Base-by-base conservation (phyloP, 345 rosid species). In the Excoecaria agallocha region DNA sequence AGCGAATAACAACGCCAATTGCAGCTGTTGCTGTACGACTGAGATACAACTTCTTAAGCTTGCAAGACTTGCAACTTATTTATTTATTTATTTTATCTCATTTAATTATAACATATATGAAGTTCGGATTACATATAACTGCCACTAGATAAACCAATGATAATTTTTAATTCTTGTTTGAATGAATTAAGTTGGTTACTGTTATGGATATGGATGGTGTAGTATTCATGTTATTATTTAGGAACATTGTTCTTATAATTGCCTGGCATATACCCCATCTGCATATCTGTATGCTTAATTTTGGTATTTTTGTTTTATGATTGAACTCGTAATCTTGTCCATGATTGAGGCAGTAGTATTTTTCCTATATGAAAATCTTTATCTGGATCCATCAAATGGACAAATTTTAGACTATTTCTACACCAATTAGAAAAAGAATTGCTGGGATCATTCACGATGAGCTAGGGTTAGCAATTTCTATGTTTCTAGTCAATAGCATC, bases 11-110 rank as follows among this genome's bases (percentile, higher is more conserved):
- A 61, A 90, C 83, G 71, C 98, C 98, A 45, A 86, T 96, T 74
- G 89, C 99, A 13, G 93, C 94, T 75, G 91, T 96, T 82, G 94
- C 97, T 79, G 99, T 96, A 89, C 85, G 97, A 77, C 75, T 65
- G 43, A 74, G 43, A 82, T 73, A 45, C 72, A 76, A 43, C 76
- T 82, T 69, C 80, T 74, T 69, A 38, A 24, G 65, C 75, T 72
- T 83, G 70, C 69, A 78, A 61, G 64, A 51, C 20, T 76, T 74
- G 50, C 70, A 66, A 77, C 71, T 70, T 73, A 52, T 51, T 75
- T 30, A 30, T 51, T 75, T 30, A 30, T 30, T 30, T 30, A 30
- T 74, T 57, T 70, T 50, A 67, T 70, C 58, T 72, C 66, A 54
- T 51, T 65, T 65, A 54, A 13, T 74, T 48, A 12, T 49, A 48